These are phyloP conservation scores for Yamadazyma takamatsuzukensis DNA, from an alignment of 805 yeast genomes.

Conservation along the genomic window DNA sequence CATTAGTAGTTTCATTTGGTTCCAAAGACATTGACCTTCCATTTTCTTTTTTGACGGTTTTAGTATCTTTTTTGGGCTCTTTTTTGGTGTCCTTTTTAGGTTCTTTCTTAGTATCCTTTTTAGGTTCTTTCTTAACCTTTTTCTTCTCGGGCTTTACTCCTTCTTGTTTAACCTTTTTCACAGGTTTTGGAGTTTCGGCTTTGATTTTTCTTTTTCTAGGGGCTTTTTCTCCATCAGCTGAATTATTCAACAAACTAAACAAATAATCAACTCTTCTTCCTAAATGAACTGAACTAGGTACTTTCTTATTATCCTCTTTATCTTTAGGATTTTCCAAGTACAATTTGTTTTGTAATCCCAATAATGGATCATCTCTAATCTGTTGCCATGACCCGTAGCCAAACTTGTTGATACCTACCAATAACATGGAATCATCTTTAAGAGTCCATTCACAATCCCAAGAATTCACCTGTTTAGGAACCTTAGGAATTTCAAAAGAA, in stretches of 20 bases:
- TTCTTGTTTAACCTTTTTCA: conserved; percentile 1
- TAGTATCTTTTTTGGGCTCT: conserved; percentile 7
- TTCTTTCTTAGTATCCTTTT: conserved; percentile 12
- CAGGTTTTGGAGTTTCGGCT: conserved; percentile 9
- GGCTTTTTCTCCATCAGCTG: conserved; percentile 30
- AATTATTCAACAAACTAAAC: conserved; percentile 65
- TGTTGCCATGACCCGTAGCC: conserved; percentile 96
- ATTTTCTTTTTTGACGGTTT: too few relatives aligned
- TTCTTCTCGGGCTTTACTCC: conserved; percentile 4
- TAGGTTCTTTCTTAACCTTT: conserved; percentile 10
- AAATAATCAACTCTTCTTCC: conserved; percentile 90
- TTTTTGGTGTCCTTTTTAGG: conserved; percentile 8
- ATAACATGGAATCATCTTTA: conserved; percentile 79
- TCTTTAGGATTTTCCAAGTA: conserved; percentile 47
- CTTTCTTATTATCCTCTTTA: conserved; percentile 34
- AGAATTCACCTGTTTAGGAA: conserved; percentile 78
- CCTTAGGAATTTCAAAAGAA: conserved; percentile 54
- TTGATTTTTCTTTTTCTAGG: conserved; percentile 14
- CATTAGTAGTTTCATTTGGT: conserved; percentile 22
- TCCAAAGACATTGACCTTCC: conserved; percentile 9
- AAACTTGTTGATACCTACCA: conserved; percentile 84
- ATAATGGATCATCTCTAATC: conserved; percentile 91
- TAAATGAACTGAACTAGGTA: conserved; percentile 90
- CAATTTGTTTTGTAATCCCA: conserved; percentile 80
- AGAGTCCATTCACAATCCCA: conserved; percentile 89